Evolutionary conservation across 2,329 filamentous ascomycete species (phyloP).

Genomic region (Fusarium buxicola): DNA sequence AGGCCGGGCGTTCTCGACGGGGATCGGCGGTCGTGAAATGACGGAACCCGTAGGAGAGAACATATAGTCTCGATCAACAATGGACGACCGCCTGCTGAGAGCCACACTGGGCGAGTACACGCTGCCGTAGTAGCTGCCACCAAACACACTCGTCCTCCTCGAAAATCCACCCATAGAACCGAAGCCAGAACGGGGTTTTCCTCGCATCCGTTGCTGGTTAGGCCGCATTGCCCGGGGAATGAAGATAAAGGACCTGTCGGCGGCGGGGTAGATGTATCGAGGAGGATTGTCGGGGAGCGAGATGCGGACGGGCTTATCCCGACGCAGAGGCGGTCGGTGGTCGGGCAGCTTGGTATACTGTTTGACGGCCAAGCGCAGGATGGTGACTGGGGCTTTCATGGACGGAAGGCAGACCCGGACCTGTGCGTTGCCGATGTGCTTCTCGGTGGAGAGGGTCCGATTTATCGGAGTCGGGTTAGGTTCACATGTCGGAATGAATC

Average conservation of each 20-base stretch:
- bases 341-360: conserved; percentile 95
- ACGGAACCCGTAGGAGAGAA: conserved; percentile 85
- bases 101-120: conserved; percentile 87
- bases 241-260: conserved; percentile 95
- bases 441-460: conserved; percentile 83
- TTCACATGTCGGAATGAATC: conserved; percentile 66
- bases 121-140: conserved; percentile 76
- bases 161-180: conserved; percentile 75
- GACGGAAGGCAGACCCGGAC: conserved; percentile 84
- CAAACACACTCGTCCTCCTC: conserved; percentile 86
- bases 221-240: conserved; percentile 94
- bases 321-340: conserved; percentile 90
- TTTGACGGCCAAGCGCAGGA: conserved; percentile 82
- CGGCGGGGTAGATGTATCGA: conserved; percentile 90
- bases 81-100: conserved; percentile 91
- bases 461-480: conserved; percentile 75
- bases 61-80: conserved; percentile 74
- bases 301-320: conserved; percentile 96
- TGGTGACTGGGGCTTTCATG: conserved; percentile 77
- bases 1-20: conserved; percentile 73
- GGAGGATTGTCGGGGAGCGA: conserved; percentile 84
- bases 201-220: conserved; percentile 82
- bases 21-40: conserved; percentile 74
- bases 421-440: conserved; percentile 84
- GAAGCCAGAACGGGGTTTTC: conserved; percentile 78